Percentiles rank a stretch among this genome's conserved stretches.
These are phyloP conservation scores for Triticum timopheevii DNA, from an alignment of 176 grass and related monocot genomes.

Conservation along the genomic window DNA sequence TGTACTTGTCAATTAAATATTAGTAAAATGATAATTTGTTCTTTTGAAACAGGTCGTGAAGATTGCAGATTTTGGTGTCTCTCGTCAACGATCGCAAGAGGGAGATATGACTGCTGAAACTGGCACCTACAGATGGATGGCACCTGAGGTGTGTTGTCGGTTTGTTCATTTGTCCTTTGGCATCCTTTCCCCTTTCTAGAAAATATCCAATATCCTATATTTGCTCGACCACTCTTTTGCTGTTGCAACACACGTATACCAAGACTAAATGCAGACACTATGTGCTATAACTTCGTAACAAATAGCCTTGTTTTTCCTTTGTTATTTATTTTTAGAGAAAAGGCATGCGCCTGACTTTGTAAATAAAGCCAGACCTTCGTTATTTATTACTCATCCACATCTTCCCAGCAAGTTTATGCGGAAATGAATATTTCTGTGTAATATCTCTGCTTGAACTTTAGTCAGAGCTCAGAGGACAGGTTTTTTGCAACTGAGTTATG, in stretches of 20 bases:
- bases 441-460: not conserved
- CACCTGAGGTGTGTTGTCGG: slow-evolving; percentile 73
- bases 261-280: not conserved
- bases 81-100: slow-evolving; percentile 55
- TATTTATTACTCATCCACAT: not conserved
- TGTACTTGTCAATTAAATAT: slow-evolving; percentile 16
- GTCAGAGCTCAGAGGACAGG: not conserved
- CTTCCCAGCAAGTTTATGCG: not conserved
- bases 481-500: not conserved
- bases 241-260: not conserved
- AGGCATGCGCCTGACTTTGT: too few relatives aligned
- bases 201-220: slow-evolving; percentile 6
- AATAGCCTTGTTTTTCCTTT: not conserved
- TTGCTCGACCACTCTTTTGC: not conserved
- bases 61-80: slow-evolving; percentile 96
- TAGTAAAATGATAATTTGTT: slow-evolving; percentile 31
- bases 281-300: not conserved
- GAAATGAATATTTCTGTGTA: not conserved
- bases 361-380: not conserved
- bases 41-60: slow-evolving; percentile 70
- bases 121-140: slow-evolving; percentile 99
- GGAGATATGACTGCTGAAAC: slow-evolving; percentile 98
- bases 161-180: not conserved
- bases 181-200: not conserved
- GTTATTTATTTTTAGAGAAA: too few relatives aligned